phyloP scores from a whole-genome alignment of 2,329 filamentous ascomycete species.

The Colletotrichum tamarilloi region DNA sequence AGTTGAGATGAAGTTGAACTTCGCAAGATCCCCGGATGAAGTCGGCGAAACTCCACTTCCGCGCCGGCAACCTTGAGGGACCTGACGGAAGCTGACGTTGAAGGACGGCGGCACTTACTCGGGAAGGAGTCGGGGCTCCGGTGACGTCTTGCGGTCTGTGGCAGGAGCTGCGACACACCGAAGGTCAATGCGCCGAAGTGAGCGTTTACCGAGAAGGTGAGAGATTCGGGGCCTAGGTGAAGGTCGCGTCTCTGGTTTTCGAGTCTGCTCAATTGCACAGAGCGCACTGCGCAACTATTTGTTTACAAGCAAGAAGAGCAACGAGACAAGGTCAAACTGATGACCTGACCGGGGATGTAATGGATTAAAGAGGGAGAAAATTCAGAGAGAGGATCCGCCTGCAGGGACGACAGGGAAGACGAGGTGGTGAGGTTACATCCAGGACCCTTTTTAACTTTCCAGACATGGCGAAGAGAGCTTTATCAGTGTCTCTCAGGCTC shows the following conservation, averaged over 20 bases:
- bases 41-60: background rate
- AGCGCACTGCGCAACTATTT: background rate
- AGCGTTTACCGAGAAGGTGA: slow-evolving; percentile 1
- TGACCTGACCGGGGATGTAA: background rate
- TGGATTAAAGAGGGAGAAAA: background rate
- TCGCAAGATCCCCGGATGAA: background rate
- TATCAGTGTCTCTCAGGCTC: background rate
- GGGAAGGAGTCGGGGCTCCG: background rate
- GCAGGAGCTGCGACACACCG: background rate
- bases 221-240: background rate
- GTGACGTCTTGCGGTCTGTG: background rate
- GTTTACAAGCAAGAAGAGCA: background rate
- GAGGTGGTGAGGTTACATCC: slow-evolving; percentile 27
- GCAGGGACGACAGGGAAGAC: background rate
- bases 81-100: background rate
- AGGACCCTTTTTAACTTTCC: slow-evolving; percentile 19
- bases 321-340: background rate
- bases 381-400: background rate
- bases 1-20: background rate
- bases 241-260: background rate
- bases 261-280: background rate
- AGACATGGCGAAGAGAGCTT: background rate
- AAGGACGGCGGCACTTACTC: background rate
- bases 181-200: slow-evolving; percentile 8
- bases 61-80: background rate